These are phyloP conservation scores for Populus tremula DNA, from an alignment of 345 rosid genomes.

Conservation along the genomic window DNA sequence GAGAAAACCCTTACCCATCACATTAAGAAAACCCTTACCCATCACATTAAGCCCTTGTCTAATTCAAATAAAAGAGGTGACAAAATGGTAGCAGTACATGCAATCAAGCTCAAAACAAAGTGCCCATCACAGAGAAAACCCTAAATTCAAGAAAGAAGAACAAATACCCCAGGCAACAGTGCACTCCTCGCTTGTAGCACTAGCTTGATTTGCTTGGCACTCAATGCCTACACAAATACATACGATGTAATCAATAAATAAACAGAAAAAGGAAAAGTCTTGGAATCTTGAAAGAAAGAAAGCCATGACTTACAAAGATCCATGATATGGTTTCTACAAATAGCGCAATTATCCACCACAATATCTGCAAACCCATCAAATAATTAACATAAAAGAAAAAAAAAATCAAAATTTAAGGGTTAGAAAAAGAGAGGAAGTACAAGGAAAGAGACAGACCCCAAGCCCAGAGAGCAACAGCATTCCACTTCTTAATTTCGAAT, in stretches of 20 bases:
- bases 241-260: neutral
- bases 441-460: slow-evolving; percentile 53
- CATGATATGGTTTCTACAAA: slow-evolving; percentile 93
- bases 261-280: neutral
- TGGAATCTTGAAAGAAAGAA: neutral
- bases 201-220: slow-evolving; percentile 92
- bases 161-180: slow-evolving; percentile 95
- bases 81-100: neutral
- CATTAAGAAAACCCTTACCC: neutral
- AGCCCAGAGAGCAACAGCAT: slow-evolving; percentile 92
- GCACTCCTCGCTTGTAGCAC: slow-evolving; percentile 94
- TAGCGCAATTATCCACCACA: slow-evolving; percentile 95
- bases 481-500: slow-evolving; percentile 95
- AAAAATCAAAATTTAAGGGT: neutral
- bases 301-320: slow-evolving; percentile 68
- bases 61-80: neutral
- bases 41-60: neutral
- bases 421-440: neutral
- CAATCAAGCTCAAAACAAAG: neutral
- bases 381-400: neutral
- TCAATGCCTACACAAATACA: slow-evolving; percentile 60
- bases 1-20: neutral
- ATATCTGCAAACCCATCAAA: slow-evolving; percentile 50
- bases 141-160: neutral
- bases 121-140: neutral